Evolutionary conservation across 1,284 basidiomycete genomes (phyloP), one percentile per base, ranked within the genome.

Genomic region (Marasmius tenuissimus): DNA sequence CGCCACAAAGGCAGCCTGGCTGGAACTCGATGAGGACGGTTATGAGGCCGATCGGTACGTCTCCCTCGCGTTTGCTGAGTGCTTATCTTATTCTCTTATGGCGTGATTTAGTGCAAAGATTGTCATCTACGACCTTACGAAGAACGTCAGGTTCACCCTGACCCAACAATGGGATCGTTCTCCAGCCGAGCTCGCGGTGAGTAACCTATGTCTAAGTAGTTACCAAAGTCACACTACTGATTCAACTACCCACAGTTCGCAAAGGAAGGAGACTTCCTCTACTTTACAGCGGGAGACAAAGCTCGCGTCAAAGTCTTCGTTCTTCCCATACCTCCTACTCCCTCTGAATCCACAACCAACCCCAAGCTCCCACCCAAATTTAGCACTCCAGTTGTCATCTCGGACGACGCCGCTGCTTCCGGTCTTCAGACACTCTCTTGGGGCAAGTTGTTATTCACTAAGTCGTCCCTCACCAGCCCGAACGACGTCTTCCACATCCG

Each of bases 141-240:
- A 84, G 64, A 76, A 86, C n/a, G 77, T 89, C 11, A 79, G 88
- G 34, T 91, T 83, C 71, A 90, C 86, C 0, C 70, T 93, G 63
- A 92, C 92, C 0, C 86, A 91, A 63, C 71, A 81, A 34, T 97
- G 94, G 94, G 94, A 96, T 72, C 85, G 92, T 34, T 92, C 91
- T 38, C 88, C 91, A 0, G 81, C 80, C 63, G 69, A 78, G 11
- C 69, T 94, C 33, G 76, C 79, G 33, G 89, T 91, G 72, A 70
- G 80, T 70, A 55, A 39, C 18, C 14, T 12, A 45, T 58, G 35
- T 4, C 59, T 42, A n/a, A n/a, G n/a, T n/a, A 49, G 27, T 42
- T 49, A 18, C 53, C n/a, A 8, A 11, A 7, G 7, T n/a, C 55
- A 68, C 59, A 62, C 39, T 45, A 4, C 51, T 18, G n/a, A 50